Evolutionary conservation across 2,329 filamentous ascomycete species (phyloP), one percentile per base, ranked within the genome.

Genomic region (Hymenoscyphus fraxineus): DNA sequence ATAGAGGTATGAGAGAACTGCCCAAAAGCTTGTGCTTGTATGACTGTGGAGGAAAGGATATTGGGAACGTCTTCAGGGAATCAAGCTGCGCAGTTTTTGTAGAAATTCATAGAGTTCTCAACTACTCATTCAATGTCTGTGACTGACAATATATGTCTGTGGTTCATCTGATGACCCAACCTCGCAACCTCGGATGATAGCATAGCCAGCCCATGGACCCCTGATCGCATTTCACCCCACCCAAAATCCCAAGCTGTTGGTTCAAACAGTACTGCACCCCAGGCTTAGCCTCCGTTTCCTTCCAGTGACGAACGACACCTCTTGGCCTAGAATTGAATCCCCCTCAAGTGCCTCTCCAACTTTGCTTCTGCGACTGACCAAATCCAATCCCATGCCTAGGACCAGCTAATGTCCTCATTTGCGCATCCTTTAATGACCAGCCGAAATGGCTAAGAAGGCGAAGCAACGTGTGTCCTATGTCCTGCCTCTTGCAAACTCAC

Each of bases 401-500:
- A 44, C 40, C 19, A 41, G 19, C 59, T 61, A 16, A 63, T 60
- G 51, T 44, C 40, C 39, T 60, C 63, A 61, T 40, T 58, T 61
- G 51, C 47, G 47, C 58, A n/a, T 31, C 38, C 12, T 58, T 44
- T 61, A 47, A 58, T 55, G 61, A 63, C 32, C 56, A 63, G 58
- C 39, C 39, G 58, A 44, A 27, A 65, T 65, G 64, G 64, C 86
- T 75, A 87, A 85, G 77, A 89, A 88, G 80, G 83, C 83, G 73
- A 86, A 84, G 76, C 87, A 89, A 77, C 85, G 86, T 77, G 87
- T 90, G 78, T 88, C 86, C 77, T 90, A 90, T 80, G 86, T 92
- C 78, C 83, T 92, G 70, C 88, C 89, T 73, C 85, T 91, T 72
- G 86, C 88, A 67, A 88, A 90, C 77, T 87, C 86, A 65, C 84